Evolutionary conservation across 768 basidiomycete species (phyloP), one percentile per base, ranked within the genome.

Genomic region (Trametes elegans): DNA sequence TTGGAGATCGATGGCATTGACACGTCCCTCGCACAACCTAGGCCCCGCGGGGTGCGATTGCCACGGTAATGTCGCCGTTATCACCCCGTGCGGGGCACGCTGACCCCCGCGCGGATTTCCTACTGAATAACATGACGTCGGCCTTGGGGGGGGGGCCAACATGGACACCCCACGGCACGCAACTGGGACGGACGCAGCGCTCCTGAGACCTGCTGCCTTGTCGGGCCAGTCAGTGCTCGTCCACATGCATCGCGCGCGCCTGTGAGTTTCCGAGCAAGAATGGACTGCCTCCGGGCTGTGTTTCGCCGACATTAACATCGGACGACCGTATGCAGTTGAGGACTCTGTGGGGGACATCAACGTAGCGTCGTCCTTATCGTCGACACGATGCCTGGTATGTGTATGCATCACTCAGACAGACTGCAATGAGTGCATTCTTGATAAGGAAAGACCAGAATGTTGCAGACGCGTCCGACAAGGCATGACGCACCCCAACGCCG

Each of bases 301-400:
- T 47, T 54, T 47, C 53, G 16, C 53, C 53, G 53, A 54, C 21
- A 54, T 54, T 54, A 54, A 27, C 29, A 14, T 7, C 29, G 18
- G 45, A 18, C 7, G n/a, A 4, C 11, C 18, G 29, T 23, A 32
- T 21, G 29, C 18, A 21, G 45, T 23, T 21, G 16, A 7, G 18
- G 24, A 32, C 29, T 18, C 45, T 21, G 18, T 8, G 8, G 16
- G 16, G n/a, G 3, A 9, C 16, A 35, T 18, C 1, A 32, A 46
- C 29, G 5, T 21, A 19, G 45, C 2, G 8, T 13, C 28, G 11
- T 32, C 29, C 23, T 43, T 42, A 43, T 51, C 41, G 0, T 35
- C 18, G 11, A 11, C n/a, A 45, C n/a, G 18, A 19, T 18, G 7
- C 29, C 29, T 10, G 19, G 45, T 32, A 21, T 18, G 45, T 21